phyloP scores from a whole-genome alignment of 371 early-diverging fungal genomes.

The Phascolomyces articulosus region DNA sequence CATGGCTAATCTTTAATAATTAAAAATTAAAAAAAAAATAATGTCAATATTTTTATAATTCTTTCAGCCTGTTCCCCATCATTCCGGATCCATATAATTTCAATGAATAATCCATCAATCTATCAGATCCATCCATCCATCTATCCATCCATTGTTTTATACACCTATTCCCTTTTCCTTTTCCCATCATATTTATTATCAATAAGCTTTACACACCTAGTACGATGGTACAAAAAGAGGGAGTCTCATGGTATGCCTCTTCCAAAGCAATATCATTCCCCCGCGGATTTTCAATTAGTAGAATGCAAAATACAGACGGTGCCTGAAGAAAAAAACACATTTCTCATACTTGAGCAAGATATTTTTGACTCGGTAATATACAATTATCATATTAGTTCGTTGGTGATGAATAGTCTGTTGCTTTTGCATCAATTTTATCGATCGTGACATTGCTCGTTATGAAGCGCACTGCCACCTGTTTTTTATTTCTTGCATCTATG shows the following conservation, averaged over 20 bases:
- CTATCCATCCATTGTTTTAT: background rate
- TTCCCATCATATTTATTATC: background rate
- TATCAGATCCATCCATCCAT: slow-evolving; percentile 10
- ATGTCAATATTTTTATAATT: background rate
- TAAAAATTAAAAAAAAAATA: background rate
- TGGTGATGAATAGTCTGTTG: too few species aligned
- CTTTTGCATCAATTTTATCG: too few species aligned
- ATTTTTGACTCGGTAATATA: too few species aligned
- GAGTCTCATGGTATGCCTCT: background rate
- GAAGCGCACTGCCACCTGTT: too few species aligned
- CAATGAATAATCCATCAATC: background rate
- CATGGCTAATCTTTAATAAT: slow-evolving; percentile 55
- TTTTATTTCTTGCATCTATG: too few species aligned
- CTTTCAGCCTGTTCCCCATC: background rate
- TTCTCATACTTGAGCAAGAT: too few species aligned
- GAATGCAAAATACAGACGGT: too few species aligned
- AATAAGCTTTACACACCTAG: background rate
- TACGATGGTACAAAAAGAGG: background rate
- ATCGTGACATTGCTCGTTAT: too few species aligned
- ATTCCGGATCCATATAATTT: background rate
- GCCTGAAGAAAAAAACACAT: too few species aligned
- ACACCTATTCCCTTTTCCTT: background rate
- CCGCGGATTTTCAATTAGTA: too few species aligned
- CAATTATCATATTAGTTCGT: too few species aligned
- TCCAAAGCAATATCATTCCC: too few species aligned